Conservation (phyloP, 2,329 filamentous ascomycete species). For the Verticillium isaacii region DNA sequence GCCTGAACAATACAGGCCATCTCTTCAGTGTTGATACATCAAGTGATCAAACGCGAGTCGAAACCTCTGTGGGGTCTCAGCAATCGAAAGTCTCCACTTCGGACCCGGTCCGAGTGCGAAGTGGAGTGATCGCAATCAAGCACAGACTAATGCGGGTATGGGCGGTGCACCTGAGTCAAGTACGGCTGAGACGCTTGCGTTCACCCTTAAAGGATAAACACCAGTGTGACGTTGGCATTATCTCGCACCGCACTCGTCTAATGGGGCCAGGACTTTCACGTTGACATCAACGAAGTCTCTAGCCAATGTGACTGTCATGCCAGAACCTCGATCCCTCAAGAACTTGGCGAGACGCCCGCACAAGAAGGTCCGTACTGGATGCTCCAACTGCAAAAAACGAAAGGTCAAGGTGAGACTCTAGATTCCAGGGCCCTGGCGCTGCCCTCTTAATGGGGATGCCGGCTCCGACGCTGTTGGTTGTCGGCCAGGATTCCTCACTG, state of each 20-base stretch:
- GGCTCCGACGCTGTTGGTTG: background rate
- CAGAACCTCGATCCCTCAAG: background rate
- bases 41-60: no score
- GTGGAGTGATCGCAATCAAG: background rate
- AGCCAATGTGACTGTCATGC: background rate
- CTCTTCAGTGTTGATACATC: no score
- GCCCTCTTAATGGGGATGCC: no score
- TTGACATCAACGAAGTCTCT: background rate
- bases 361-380: conserved; percentile 31
- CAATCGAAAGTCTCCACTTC: background rate
- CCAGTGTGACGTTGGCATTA: background rate
- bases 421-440: no score
- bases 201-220: background rate
- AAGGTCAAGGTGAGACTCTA: conserved; percentile 31
- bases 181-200: background rate
- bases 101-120: background rate
- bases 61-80: no score
- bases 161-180: background rate
- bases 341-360: conserved; percentile 10
- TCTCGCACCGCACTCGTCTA: background rate
- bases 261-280: no score
- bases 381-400: conserved; percentile 30
- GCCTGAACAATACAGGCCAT: no score
- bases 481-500: background rate
- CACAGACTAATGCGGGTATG: background rate